Percentiles rank a stretch among this genome's conserved stretches.
These are phyloP conservation scores for Daldinia concentrica DNA, from an alignment of 495 filamentous ascomycete genomes.

Conservation along the genomic window DNA sequence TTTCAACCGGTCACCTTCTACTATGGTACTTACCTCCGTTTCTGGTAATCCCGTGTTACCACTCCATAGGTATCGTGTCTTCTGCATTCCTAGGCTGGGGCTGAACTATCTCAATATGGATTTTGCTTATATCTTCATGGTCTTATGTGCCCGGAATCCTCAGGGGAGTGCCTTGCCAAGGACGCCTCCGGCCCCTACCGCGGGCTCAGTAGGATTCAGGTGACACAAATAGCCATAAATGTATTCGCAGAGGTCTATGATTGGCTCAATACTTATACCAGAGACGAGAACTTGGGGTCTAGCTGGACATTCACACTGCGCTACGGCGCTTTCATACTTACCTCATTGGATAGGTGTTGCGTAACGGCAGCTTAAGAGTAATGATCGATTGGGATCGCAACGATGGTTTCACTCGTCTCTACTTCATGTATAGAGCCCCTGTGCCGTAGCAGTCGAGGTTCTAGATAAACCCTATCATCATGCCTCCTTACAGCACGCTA, in stretches of 20 bases:
- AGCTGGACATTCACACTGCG: not conserved
- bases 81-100: too few relatives aligned
- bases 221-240: not conserved
- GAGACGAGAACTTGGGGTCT: not conserved
- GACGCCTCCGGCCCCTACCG: constrained; percentile 1
- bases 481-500: constrained; percentile 24
- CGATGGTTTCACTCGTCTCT: not conserved
- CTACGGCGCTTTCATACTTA: not conserved
- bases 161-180: not conserved
- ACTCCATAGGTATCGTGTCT: too few relatives aligned
- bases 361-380: not conserved
- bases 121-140: not conserved
- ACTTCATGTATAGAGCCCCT: not conserved
- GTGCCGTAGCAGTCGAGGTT: not conserved
- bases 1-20: too few relatives aligned
- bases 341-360: not conserved
- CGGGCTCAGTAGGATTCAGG: not conserved
- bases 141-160: not conserved
- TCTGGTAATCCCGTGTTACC: too few relatives aligned
- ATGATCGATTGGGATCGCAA: not conserved
- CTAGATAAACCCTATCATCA: not conserved
- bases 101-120: too few relatives aligned
- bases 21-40: too few relatives aligned
- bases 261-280: constrained; percentile 4
- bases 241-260: not conserved